Evolutionary conservation across 2,329 filamentous ascomycete species (phyloP), one percentile per base, ranked within the genome.

Genomic region (Cryphonectria japonica): DNA sequence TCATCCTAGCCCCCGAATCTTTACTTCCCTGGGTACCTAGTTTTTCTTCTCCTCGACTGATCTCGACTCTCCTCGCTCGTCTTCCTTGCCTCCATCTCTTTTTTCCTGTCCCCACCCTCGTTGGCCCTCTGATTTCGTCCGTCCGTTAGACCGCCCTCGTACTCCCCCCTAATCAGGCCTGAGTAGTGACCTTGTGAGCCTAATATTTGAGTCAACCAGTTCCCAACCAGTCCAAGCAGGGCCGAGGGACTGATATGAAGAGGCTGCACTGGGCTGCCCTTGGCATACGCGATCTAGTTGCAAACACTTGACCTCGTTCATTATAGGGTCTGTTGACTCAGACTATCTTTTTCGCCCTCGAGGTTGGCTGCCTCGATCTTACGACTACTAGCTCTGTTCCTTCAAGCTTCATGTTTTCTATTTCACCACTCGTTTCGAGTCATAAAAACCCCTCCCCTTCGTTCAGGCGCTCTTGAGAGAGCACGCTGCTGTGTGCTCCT

Each of bases 1-100:
- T 66, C 52, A 32, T 66, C 67, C 57, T 66, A 57, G 71, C 66
- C 69, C 62, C 71, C 69, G 50, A 19, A 1, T 57, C 26, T 26
- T 26, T 26, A 26, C 26, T 22, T 50, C 34, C n/a, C 5, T 22
- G 54, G 5, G 14, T 29, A 50, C 46, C 46, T 50, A 50, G 8
- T 16, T 41, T 11, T 26, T 32, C 9, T 29, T 60, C 62, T 66
- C n/a, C 26, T 57, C 37, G 52, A 39, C 26, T 29, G 26, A 29
- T 52, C 37, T 69, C 8, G 37, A 8, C 54, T 32, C 39, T 52
- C 59, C 34, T 69, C 59, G 50, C 54, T 50, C 46, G n/a, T 50
- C 19, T 8, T 50, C 22, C 57, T 29, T 41, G n/a, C 26, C 62
- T 62, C 41, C 60, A 46, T 43, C 43, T 41, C 22, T 29, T 5